Evolutionary conservation across 2,329 filamentous ascomycete genomes (phyloP).

Genomic region (Xylaria sp.): DNA sequence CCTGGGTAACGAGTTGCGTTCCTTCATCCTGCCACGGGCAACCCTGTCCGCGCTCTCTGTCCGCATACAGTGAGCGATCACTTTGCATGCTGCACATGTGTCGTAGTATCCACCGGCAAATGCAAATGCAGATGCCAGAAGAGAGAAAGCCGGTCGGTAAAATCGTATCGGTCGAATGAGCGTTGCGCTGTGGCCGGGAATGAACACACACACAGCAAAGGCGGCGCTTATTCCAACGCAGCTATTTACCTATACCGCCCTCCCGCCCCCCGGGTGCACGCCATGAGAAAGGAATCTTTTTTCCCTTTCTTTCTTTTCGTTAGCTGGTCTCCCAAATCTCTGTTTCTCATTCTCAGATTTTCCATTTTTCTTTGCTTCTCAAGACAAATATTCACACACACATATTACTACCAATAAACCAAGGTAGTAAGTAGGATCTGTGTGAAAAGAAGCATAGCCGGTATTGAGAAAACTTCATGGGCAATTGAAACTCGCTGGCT

Average conservation of each 20-base stretch:
- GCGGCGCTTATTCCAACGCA: constrained; percentile 45
- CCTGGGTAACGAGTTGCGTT: constrained; percentile 40
- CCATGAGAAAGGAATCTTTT: not conserved
- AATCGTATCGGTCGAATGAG: constrained; percentile 31
- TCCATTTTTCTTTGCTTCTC: constrained; percentile 33
- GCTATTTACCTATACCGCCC: constrained; percentile 38
- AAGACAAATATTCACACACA: not conserved
- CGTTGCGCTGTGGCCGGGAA: constrained; percentile 19
- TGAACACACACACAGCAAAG: constrained; percentile 17
- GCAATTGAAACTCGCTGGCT: constrained; percentile 27
- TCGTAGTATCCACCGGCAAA: constrained; percentile 36
- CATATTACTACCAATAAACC: not conserved
- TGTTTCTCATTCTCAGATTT: constrained; percentile 33
- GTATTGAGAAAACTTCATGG: constrained; percentile 4
- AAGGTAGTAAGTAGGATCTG: too few relatives aligned
- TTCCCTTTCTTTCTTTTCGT: constrained; percentile 38
- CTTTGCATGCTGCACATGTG: constrained; percentile 35
- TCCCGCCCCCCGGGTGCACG: constrained; percentile 32
- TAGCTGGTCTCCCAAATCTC: constrained; percentile 51
- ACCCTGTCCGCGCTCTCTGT: constrained; percentile 27
- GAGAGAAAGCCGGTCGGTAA: constrained; percentile 26
- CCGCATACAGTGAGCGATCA: constrained; percentile 35
- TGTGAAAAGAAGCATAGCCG: too few relatives aligned
- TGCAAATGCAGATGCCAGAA: constrained; percentile 20
- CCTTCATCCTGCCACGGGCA: constrained; percentile 31